Percentiles rank a stretch among this genome's conserved stretches.
Evolutionary conservation across 495 filamentous ascomycete species (phyloP).

Genomic region (Sordaria brevicollis): DNA sequence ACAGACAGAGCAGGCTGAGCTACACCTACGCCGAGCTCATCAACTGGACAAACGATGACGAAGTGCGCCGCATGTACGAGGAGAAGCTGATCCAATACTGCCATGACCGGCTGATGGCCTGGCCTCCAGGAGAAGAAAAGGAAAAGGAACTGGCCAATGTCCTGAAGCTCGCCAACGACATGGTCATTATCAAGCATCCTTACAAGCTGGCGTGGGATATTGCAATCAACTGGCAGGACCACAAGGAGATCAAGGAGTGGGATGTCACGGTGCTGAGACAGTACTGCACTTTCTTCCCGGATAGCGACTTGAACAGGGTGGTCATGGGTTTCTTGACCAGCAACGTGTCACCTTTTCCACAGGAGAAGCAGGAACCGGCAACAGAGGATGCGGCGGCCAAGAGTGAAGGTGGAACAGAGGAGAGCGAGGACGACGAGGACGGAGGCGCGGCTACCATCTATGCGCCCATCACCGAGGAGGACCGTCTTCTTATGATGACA

Average conservation of each 20-base stretch:
- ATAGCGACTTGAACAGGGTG: conserved; percentile 68
- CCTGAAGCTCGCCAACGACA: conserved; percentile 64
- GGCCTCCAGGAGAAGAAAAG: conserved; percentile 53
- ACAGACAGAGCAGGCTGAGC: conserved; percentile 58
- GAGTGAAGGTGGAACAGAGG: neutral
- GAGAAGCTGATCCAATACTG: conserved; percentile 79
- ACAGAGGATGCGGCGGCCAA: conserved; percentile 12
- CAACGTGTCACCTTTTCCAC: conserved; percentile 75
- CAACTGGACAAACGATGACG: conserved; percentile 84
- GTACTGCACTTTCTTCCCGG: conserved; percentile 75
- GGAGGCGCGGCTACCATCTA: conserved; percentile 38
- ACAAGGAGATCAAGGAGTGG: conserved; percentile 57
- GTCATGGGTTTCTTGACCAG: conserved; percentile 71
- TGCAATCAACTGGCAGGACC: conserved; percentile 78
- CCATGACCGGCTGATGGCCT: conserved; percentile 61
- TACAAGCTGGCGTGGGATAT: conserved; percentile 87
- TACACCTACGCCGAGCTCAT: conserved; percentile 69
- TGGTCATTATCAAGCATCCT: conserved; percentile 93
- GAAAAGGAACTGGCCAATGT: conserved; percentile 56
- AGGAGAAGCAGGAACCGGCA: conserved; percentile 12
- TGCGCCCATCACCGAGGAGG: conserved; percentile 50
- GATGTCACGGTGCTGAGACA: conserved; percentile 66
- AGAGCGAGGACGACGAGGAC: conserved; percentile 43
- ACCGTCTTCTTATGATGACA: conserved; percentile 68
- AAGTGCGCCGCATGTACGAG: conserved; percentile 71